Percentiles rank a stretch among this genome's conserved stretches.
phyloP scores from a whole-genome alignment of 2,329 filamentous ascomycete genomes.

The Alternaria postmessia region DNA sequence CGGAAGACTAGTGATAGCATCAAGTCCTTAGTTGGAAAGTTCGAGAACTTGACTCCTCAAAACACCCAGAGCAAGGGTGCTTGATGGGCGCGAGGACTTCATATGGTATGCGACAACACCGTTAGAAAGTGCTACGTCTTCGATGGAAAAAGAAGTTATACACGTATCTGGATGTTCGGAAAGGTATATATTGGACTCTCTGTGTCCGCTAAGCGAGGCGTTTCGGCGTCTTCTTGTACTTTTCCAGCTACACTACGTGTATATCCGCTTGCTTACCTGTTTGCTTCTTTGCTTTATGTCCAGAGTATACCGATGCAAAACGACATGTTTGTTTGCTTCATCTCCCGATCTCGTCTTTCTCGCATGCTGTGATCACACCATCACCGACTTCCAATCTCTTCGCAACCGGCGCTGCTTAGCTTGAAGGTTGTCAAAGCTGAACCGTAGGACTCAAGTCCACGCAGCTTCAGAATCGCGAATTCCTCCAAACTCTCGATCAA shows the following conservation, averaged over 20 bases:
- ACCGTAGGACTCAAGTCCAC: no score
- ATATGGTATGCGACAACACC: not conserved
- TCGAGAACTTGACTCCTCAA: not conserved
- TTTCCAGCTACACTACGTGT: not conserved
- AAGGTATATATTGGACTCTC: not conserved
- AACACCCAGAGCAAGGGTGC: not conserved
- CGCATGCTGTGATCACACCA: not conserved
- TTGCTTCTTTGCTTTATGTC: not conserved
- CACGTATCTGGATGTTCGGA: not conserved
- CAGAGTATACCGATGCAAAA: not conserved
- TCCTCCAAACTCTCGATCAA: no score
- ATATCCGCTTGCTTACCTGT: not conserved
- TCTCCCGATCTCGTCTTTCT: not conserved
- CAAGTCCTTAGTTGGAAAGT: constrained; percentile 1
- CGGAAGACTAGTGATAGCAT: constrained; percentile 8
- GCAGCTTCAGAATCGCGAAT: no score
- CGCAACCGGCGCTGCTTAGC: no score
- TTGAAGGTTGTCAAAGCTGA: no score
- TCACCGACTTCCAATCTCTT: no score
- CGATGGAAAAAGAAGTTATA: not conserved
- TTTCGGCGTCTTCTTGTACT: not conserved
- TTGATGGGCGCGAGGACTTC: not conserved
- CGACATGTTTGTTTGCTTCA: not conserved
- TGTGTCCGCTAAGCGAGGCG: not conserved
- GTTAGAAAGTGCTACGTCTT: not conserved